Base-by-base conservation (phyloP, 2,329 filamentous ascomycete genomes). In the Alternaria ventricosa region DNA sequence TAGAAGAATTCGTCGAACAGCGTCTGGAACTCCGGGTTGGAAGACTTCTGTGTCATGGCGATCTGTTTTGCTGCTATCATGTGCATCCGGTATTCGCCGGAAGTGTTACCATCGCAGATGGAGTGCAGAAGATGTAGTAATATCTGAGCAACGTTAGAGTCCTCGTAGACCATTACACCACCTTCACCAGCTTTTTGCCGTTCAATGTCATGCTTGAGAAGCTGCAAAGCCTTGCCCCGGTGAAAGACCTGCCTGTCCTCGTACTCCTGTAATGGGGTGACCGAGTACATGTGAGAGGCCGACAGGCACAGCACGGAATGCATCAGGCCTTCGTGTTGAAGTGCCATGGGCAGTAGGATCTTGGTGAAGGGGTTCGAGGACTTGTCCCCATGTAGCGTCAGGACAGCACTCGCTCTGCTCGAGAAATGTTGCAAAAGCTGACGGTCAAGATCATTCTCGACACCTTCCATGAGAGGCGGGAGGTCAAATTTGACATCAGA, bases 291-390 rank as follows among this genome's bases (percentile, higher is more conserved):
- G 72, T 97, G 93, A 64, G 90, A 93, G 70, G 92, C 92, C 41
- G 93, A 92, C 9, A 97, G 85, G 47, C 92, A 93, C 57, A 97
- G 86, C 54, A 97, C 88, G 11, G 93, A 96, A 78, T 97, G 94
- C 93, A 97, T 97, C 56, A 97, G 84, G 12, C 93, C 93, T 65
- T 89, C 86, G 75, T 97, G 90, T 64, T 90, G 86, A 45, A 92
- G 89, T 3, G 94, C 93, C 82, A 96, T 91, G 2, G 92, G 92
- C 3, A 97, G 84, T 36, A 97, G 83, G 69, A 96, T 90, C 68
- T 93, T 91, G 75, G 92, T 92, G 82, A 97, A 97, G 2, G 93
- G 92, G 70, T 96, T 97, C 63, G 89, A 70, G 20, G 67, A 89
- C 64, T 90, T 87, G 75, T 94, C 92, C 54, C 90, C 90, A 74